Evolutionary conservation across 2,329 filamentous ascomycete species (phyloP), one percentile per base, ranked within the genome.

Genomic region (Dothistroma septosporum): DNA sequence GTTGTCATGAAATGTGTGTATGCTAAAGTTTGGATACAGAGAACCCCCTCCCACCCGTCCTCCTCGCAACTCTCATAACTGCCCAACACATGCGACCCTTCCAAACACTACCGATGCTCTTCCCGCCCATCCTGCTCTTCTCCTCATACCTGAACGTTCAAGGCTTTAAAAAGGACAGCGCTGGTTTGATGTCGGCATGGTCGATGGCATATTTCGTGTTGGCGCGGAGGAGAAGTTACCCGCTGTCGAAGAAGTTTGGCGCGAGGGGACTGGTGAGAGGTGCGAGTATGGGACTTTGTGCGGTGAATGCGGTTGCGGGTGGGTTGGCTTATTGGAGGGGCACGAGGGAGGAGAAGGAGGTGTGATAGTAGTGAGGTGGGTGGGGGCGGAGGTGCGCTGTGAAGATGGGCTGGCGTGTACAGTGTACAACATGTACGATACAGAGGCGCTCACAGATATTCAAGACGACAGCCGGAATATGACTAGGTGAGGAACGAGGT

Each of bases 31-130:
- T 31, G n/a, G 19, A 31, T 54, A 50, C 69, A 88, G 86, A 86
- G 74, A 85, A 83, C 61, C 81, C 86, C 9, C 80, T 89, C 33
- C 85, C 87, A 1, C 83, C 87, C 24, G 86, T 83, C 11, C 74
- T 87, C 12, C 82, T 88, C 48, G 87, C 87, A 60, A 87, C 86
- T 9, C 78, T 89, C 48, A 83, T 89, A 66, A 82, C 85, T 46
- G 85, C 86, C 11, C 85, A 88, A 68, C 84, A 88, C 76, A 78
- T 83, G 48, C 84, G 85, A n/a, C 87, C 87, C 8, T 85, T 87
- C 73, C 85, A 87, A 71, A 70, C 79, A 7, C 77, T 89, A 0
- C 87, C 87, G 4, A 86, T 89, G 82, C 74, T 87, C 64, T 89
- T 89, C 71, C 83, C 86, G 4, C 86, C 86, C 1, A 76, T 87